A percentile compares a stretch with the other conserved stretches of the same genome.
Evolutionary conservation across 805 yeast species (phyloP).

Genomic region (Lachancea meyersii): DNA sequence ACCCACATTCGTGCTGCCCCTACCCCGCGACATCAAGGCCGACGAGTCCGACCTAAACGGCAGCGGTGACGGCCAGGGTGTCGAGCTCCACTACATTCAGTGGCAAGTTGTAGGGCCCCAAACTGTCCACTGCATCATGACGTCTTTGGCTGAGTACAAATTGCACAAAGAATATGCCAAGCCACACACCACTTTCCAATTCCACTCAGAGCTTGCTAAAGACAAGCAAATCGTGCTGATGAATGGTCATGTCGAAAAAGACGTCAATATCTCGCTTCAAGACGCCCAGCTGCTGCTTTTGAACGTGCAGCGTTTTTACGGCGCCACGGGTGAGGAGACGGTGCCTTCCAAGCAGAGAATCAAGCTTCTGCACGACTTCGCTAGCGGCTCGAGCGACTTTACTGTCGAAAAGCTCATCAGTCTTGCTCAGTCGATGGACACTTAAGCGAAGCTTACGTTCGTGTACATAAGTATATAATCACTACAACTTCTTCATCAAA

Average conservation of each 20-base stretch:
- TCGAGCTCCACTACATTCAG: constrained; percentile 86
- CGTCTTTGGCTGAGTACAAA: constrained; percentile 87
- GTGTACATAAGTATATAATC: background rate
- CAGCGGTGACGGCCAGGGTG: constrained; percentile 37
- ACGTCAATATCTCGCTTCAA: constrained; percentile 55
- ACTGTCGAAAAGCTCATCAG: constrained; percentile 59
- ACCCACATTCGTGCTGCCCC: constrained; percentile 84
- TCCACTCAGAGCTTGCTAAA: constrained; percentile 69
- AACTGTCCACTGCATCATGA: constrained; percentile 83
- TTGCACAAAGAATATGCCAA: constrained; percentile 86
- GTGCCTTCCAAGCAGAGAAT: constrained; percentile 45
- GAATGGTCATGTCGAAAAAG: constrained; percentile 79
- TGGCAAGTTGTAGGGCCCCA: constrained; percentile 84
- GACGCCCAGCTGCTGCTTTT: constrained; percentile 75
- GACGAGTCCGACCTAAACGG: constrained; percentile 32
- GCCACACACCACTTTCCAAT: constrained; percentile 87
- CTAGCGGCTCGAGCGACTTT: constrained; percentile 61
- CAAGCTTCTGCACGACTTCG: constrained; percentile 59
- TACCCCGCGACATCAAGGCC: constrained; percentile 54
- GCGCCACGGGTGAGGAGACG: constrained; percentile 47
- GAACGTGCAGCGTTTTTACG: constrained; percentile 78
- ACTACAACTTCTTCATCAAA: too few relatives aligned
- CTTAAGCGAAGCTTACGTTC: background rate
- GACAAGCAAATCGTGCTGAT: constrained; percentile 64
- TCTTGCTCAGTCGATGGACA: constrained; percentile 68